phyloP scores from a whole-genome alignment of 192 early-diverging fungal species.

The Backusella westeae region DNA sequence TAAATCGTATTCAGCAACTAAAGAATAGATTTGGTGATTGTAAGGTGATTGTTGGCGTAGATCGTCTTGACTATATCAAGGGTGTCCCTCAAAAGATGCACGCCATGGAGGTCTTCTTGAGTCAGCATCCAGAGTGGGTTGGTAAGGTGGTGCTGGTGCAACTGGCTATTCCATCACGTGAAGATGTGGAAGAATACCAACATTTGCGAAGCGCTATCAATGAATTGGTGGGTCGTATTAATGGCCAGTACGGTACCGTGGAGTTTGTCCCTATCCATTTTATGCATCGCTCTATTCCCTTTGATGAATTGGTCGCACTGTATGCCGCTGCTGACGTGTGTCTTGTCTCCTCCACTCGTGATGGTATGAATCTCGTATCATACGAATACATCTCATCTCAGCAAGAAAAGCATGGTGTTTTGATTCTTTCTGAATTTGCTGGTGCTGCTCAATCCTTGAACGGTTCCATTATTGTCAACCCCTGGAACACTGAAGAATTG shows the following conservation, averaged over 20 bases:
- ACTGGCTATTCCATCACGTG: slow-evolving; percentile 96
- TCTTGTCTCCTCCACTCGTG: slow-evolving; percentile 94
- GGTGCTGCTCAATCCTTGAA: slow-evolving; percentile 98
- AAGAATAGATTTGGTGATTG: slow-evolving; percentile 82
- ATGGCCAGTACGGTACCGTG: slow-evolving; percentile 91
- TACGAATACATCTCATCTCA: slow-evolving; percentile 98
- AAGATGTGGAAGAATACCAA: slow-evolving; percentile 99
- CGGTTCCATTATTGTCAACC: slow-evolving; percentile 97
- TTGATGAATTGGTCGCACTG: slow-evolving; percentile 93
- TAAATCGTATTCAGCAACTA: slow-evolving; percentile 74
- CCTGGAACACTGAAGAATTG: slow-evolving; percentile 98
- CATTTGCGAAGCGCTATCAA: slow-evolving; percentile 92
- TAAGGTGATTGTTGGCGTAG: slow-evolving; percentile 94
- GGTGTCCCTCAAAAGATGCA: slow-evolving; percentile 99
- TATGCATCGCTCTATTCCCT: slow-evolving; percentile 93
- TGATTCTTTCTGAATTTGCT: slow-evolving; percentile 97
- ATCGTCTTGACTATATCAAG: slow-evolving; percentile 99
- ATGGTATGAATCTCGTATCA: slow-evolving; percentile 99
- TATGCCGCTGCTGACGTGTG: slow-evolving; percentile 97
- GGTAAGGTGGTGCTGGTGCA: slow-evolving; percentile 96
- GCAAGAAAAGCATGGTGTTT: slow-evolving; percentile 90
- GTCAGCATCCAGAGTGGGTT: slow-evolving; percentile 85
- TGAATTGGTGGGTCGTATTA: slow-evolving; percentile 97
- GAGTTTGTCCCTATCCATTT: slow-evolving; percentile 99
- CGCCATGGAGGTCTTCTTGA: slow-evolving; percentile 91